Evolutionary conservation across 306 rosid genomes (phyloP).

Genomic region (Pueraria montana): DNA sequence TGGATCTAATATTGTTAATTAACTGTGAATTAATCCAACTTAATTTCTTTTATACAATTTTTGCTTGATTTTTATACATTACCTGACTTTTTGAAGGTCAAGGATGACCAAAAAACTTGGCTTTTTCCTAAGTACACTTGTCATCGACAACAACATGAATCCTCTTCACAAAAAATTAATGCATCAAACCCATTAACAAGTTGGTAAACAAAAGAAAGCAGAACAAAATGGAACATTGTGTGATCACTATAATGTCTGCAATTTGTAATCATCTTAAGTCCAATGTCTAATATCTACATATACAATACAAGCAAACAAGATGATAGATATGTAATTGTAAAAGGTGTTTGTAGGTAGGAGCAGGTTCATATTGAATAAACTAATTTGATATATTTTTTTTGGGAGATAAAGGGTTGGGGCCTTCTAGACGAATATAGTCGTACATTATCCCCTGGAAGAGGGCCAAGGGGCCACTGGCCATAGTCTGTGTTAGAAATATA

Average conservation of each 20-base stretch:
- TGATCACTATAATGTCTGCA: neutral
- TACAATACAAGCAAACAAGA: neutral
- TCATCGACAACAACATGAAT: neutral
- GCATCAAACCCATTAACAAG: neutral
- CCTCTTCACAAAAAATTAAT: neutral
- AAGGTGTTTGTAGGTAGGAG: neutral
- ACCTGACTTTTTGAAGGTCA: neutral
- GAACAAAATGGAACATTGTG: neutral
- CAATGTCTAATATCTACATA: neutral
- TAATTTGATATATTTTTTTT: neutral
- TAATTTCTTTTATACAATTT: neutral
- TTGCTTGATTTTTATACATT: neutral
- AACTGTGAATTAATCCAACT: neutral
- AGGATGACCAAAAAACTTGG: neutral
- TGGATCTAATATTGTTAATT: neutral
- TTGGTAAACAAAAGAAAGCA: neutral
- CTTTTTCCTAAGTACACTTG: neutral
- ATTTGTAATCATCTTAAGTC: neutral
- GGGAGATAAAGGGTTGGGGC: conserved; percentile 40
- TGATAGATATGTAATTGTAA: neutral
- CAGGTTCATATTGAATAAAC: neutral
- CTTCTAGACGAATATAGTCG: conserved; percentile 84
- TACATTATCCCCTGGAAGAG: conserved; percentile 86
- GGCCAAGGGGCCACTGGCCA: conserved; percentile 58
- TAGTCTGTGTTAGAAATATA: conserved; percentile 71